Evolutionary conservation across 352 stramenopile species (phyloP), one percentile per base, ranked within the genome.

Genomic region (Globisporangium alternatum): DNA sequence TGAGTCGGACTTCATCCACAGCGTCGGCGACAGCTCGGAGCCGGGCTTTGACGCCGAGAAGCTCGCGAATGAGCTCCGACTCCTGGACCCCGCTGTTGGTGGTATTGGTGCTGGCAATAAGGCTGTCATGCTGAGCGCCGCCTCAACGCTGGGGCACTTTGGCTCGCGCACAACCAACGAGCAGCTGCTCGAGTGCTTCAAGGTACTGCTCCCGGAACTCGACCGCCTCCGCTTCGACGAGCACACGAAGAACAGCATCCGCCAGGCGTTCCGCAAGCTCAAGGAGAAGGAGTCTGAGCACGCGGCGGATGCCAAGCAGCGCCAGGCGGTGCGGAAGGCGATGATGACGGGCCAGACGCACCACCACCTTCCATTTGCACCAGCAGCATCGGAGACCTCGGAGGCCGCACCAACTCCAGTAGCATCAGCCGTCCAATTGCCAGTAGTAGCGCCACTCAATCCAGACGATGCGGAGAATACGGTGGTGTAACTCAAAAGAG

Each of bases 181-280:
- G 60, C 74, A 85, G 57, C 70, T 85, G 33, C 61, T 85, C 15
- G 72, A 70, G 56, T 75, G 72, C 51, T 78, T 85, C 52, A 82
- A 77, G 37, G 44, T 81, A 58, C 54, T 85, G 55, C 74, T 85
- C 19, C 77, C 74, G 3, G 77, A 85, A 51, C 63, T 85, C 43
- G 77, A 85, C 60, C 74, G 77, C 62, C 66, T 85, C 35, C 72
- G 77, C 21, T 85, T 85, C 49, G 77, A 85, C 35, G 77, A 85
- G 41, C 77, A 81, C 64, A 78, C 77, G 25, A 85, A 85, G 68
- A 83, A 77, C 54, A 85, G 77, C 47, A 86, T 86, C 58, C 77
- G 77, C n/a, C 39, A 60, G 5, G 78, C 72, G 35, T 86, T 83
- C 62, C 77, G 77, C 7, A 75, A 74, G 45, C 68, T 86, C 5